phyloP scores from a whole-genome alignment of 352 stramenopile species.

The Globisporangium solare region DNA sequence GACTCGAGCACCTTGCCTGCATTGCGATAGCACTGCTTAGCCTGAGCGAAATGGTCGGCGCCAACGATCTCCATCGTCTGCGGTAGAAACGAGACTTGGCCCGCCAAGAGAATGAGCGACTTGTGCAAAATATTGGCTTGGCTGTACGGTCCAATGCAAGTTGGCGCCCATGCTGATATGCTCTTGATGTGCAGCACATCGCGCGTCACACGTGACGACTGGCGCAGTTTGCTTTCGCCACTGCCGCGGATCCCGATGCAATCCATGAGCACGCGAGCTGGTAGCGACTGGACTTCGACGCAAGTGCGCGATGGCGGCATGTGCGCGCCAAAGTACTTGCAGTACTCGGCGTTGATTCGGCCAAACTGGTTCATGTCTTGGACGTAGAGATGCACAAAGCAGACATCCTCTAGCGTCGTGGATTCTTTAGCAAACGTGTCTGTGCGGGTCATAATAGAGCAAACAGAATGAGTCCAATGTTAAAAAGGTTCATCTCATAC shows the following conservation, averaged over 20 bases:
- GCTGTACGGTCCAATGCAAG: constrained; percentile 98
- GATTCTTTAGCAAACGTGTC: constrained; percentile 24
- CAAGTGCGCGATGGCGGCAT: constrained; percentile 85
- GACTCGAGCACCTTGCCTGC: constrained; percentile 63
- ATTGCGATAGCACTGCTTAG: constrained; percentile 58
- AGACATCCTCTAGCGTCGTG: constrained; percentile 86
- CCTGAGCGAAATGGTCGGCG: constrained; percentile 33
- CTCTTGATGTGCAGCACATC: constrained; percentile 96
- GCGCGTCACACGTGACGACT: constrained; percentile 40
- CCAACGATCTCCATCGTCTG: constrained; percentile 91
- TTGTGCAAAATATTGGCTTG: constrained; percentile 94
- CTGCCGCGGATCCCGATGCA: constrained; percentile 83
- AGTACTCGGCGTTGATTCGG: constrained; percentile 93
- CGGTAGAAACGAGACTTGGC: constrained; percentile 96
- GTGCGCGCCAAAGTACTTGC: constrained; percentile 81
- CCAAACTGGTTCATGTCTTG: constrained; percentile 93
- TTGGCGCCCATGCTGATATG: constrained; percentile 95
- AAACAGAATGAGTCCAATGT: neutral
- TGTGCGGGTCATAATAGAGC: constrained; percentile 6
- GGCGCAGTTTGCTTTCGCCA: constrained; percentile 52
- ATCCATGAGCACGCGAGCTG: constrained; percentile 85
- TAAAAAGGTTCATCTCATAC: too few relatives aligned
- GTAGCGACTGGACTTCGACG: constrained; percentile 74
- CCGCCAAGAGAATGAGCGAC: constrained; percentile 91
- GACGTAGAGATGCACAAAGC: constrained; percentile 97